Conservation (phyloP, 805 yeast species). For the Novakomyces olei region DNA sequence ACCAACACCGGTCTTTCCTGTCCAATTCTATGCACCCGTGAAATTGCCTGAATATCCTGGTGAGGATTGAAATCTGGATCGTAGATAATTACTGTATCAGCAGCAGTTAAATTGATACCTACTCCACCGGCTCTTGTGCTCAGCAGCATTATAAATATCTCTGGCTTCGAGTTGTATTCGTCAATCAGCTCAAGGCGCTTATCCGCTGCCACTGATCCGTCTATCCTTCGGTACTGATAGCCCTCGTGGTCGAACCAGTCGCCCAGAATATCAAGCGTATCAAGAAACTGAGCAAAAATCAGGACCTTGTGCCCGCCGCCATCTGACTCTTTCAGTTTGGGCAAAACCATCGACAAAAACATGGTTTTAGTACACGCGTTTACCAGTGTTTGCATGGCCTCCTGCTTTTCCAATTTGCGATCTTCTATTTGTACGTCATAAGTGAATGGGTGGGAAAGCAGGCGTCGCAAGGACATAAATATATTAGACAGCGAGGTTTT, state of each 20-base stretch:
- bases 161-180: constrained; percentile 23
- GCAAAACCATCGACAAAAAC: constrained; percentile 29
- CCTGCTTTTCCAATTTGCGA: constrained; percentile 37
- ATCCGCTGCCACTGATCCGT: too few relatives aligned
- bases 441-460: constrained; percentile 74
- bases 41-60: constrained; percentile 88
- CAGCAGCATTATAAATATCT: constrained; percentile 36
- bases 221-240: constrained; percentile 34
- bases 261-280: constrained; percentile 55
- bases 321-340: constrained; percentile 20
- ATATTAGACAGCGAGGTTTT: constrained; percentile 49
- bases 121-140: constrained; percentile 88
- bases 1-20: constrained; percentile 64
- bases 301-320: constrained; percentile 45
- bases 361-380: constrained; percentile 67
- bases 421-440: constrained; percentile 55
- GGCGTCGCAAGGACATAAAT: constrained; percentile 67
- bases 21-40: constrained; percentile 81
- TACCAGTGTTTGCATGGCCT: constrained; percentile 44
- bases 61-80: constrained; percentile 97
- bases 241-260: constrained; percentile 41
- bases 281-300: constrained; percentile 71
- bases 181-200: too few relatives aligned
- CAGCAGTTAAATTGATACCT: constrained; percentile 66
- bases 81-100: constrained; percentile 71